Evolutionary conservation across 176 grass and related monocot species (phyloP), one percentile per base, ranked within the genome.

Genomic region (Aegilops tauschii): DNA sequence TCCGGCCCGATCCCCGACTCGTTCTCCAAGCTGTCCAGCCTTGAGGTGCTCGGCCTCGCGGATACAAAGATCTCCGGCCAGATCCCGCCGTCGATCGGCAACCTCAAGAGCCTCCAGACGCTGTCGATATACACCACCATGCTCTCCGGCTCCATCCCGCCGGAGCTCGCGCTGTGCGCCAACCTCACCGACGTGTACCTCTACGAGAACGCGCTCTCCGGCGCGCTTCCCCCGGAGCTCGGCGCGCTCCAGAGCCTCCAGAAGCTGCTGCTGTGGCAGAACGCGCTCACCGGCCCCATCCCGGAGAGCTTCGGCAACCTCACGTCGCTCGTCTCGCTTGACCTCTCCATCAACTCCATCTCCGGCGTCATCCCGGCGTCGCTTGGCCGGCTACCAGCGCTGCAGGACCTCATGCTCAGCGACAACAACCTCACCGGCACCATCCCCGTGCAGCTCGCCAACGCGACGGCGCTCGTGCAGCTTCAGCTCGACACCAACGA

Each of bases 341-440:
- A 99, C 82, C 79, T 99, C 16, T 99, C 97, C 65, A 99, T 99
- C 76, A 99, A 99, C 85, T 71, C 92, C 80, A 94, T 99, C 90
- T 99, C 97, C 6, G 92, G 97, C 49, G 62, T 68, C 13, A 94
- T 99, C 5, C 97, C 97, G 29, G 2, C 87, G 3, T 69, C 90
- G 11, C 80, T 99, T 1, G 97, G 94, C 0, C 71, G 56, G 8
- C 90, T 99, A 1, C 21, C 90, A 1, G 74, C 75, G 6, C 90
- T 99, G 35, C 90, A 99, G 80, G 94, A 99, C 39, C 94, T 99
- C 6, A 93, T 99, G 97, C 92, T 99, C 9, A 99, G 97, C 67
- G 94, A 99, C 84, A 99, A 99, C 87, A 99, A 99, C 86, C 58
- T 99, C 65, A 93, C 97, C 0, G 97, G 97, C 30, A 93, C 94